Conservation (phyloP, 2,329 filamentous ascomycete genomes). For the Beauveria sp. region DNA sequence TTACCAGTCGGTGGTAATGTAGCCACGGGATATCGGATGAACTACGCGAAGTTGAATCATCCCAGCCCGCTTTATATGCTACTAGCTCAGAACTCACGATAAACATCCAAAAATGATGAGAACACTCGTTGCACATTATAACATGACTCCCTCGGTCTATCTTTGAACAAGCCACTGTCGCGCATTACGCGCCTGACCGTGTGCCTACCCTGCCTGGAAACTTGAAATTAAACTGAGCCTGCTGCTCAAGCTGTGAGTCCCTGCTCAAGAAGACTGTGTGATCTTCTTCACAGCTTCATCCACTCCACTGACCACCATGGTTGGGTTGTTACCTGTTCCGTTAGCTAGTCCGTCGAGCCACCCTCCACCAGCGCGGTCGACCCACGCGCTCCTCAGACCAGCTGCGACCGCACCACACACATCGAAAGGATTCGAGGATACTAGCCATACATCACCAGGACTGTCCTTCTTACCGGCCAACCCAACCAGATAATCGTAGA, state of each 20-base stretch:
- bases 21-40: too few relatives aligned
- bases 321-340: constrained; percentile 39
- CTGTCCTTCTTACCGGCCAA: constrained; percentile 38
- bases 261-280: background rate
- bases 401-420: constrained; percentile 54
- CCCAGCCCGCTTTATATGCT: too few relatives aligned
- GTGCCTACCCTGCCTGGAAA: background rate
- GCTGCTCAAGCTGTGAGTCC: background rate
- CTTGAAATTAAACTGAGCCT: background rate
- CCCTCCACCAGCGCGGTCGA: constrained; percentile 54
- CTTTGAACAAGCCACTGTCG: background rate
- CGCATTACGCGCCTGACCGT: background rate
- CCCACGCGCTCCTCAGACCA: constrained; percentile 59
- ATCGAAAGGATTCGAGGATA: constrained; percentile 69
- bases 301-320: constrained; percentile 45
- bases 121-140: too few relatives aligned
- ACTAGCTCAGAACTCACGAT: too few relatives aligned
- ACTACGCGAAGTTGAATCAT: too few relatives aligned
- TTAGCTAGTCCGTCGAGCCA: constrained; percentile 58
- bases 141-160: background rate
- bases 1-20: too few relatives aligned
- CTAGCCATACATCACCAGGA: constrained; percentile 53
- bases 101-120: too few relatives aligned
- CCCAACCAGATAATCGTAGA: constrained; percentile 53
- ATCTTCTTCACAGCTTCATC: constrained; percentile 45